phyloP scores from a whole-genome alignment of 768 basidiomycete species.

The Vararia minispora region DNA sequence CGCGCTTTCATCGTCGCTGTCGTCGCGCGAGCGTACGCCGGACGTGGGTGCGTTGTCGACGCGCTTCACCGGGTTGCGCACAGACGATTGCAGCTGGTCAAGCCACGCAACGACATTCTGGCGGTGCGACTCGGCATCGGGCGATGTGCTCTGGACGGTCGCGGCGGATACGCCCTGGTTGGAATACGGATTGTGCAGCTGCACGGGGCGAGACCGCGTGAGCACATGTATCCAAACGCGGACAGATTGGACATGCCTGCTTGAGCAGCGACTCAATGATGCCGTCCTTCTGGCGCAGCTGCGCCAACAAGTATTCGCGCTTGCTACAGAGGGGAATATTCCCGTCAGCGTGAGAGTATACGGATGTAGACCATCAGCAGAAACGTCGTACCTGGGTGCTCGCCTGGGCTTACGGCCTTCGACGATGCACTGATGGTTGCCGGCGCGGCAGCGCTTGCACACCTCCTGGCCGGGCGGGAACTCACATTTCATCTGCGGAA shows the following conservation, averaged over 20 bases:
- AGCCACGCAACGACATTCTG: conserved; percentile 65
- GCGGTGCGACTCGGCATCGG: conserved; percentile 62
- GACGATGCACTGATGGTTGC: conserved; percentile 71
- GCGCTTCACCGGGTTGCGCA: conserved; percentile 35
- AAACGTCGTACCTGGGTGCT: conserved; percentile 64
- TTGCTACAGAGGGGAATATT: conserved; percentile 52
- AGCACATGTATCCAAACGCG: no score
- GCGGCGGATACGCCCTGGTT: conserved; percentile 72
- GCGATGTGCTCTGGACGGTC: conserved; percentile 68
- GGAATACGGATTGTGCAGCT: conserved; percentile 74
- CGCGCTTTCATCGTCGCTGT: no score
- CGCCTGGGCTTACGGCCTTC: conserved; percentile 73
- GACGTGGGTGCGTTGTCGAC: conserved; percentile 36
- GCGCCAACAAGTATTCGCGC: conserved; percentile 76
- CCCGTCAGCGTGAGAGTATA: conserved; percentile 4
- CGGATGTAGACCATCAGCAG: conserved; percentile 4
- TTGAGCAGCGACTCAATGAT: conserved; percentile 80
- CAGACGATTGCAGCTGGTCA: conserved; percentile 53
- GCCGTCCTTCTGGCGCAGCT: conserved; percentile 79
- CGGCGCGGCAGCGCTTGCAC: conserved; percentile 66
- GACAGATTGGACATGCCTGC: conserved; percentile 36
- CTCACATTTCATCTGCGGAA: conserved; percentile 88
- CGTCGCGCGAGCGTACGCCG: no score
- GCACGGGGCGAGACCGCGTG: conserved; percentile 6
- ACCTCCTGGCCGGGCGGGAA: conserved; percentile 62